Conservation (phyloP, 1,284 basidiomycete genomes). For the Amylostereum chailletii region DNA sequence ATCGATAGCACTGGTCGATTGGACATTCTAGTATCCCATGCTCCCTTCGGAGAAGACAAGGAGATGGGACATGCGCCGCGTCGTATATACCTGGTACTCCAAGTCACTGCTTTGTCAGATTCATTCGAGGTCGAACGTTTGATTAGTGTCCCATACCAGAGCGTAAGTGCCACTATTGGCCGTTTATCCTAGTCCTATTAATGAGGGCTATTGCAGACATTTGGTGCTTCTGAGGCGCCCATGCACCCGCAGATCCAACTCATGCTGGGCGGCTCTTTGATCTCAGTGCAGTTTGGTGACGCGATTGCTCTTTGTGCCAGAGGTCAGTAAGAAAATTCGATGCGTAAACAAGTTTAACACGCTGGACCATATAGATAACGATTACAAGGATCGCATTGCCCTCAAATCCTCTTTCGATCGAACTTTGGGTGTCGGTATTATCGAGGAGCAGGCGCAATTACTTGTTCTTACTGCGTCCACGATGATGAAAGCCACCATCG, state of each 20-base stretch:
- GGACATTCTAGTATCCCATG: slow-evolving; percentile 60
- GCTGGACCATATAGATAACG: slow-evolving; percentile 38
- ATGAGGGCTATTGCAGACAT: slow-evolving; percentile 35
- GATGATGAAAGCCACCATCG: slow-evolving; percentile 57
- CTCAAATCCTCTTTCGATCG: slow-evolving; percentile 60
- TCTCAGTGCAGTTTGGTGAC: slow-evolving; percentile 67
- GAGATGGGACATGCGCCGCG: slow-evolving; percentile 37
- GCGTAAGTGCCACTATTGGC: slow-evolving; percentile 35
- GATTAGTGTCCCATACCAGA: slow-evolving; percentile 64
- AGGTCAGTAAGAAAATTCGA: slow-evolving; percentile 28
- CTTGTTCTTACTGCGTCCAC: slow-evolving; percentile 58
- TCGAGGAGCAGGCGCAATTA: slow-evolving; percentile 39
- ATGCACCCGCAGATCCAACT: slow-evolving; percentile 61
- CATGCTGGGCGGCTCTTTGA: slow-evolving; percentile 43
- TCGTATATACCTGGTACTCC: slow-evolving; percentile 56
- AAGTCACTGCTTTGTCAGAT: slow-evolving; percentile 33
- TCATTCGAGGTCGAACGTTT: slow-evolving; percentile 37
- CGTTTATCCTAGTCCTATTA: neutral
- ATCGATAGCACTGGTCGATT: slow-evolving; percentile 16
- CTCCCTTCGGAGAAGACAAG: slow-evolving; percentile 40
- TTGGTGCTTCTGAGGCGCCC: slow-evolving; percentile 47
- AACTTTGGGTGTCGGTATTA: slow-evolving; percentile 60
- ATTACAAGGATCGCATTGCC: slow-evolving; percentile 63
- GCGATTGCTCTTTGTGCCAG: slow-evolving; percentile 64
- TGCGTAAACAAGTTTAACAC: neutral